Base-by-base conservation (phyloP, 768 basidiomycete species). In the Pisolithus orientalis region DNA sequence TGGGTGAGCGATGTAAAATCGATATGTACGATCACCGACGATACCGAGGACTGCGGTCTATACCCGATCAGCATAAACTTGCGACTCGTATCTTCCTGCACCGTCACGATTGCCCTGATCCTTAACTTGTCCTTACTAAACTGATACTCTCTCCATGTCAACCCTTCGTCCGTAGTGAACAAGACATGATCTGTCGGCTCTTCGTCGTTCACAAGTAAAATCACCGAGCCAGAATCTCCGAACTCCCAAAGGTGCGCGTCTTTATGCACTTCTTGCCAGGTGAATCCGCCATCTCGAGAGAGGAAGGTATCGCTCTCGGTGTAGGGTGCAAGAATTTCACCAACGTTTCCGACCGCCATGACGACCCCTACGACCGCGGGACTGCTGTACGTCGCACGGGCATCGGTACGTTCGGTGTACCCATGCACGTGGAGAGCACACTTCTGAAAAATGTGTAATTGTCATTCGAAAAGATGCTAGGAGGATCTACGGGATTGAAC, bases 181-280 rank as follows among this genome's bases (percentile, higher is more conserved):
- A 94, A 66, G 42, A 98, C 79, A 55, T 88, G 85, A 61, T 96
- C 89, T 3, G 90, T 94, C 0, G 94, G 81, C 53, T 87, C 87
- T 65, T 98, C 95, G 66, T 99, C 96, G 67, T 98, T 97, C 42
- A 83, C 92, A 72, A 99, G 86, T 59, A 99, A 75, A 34, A 98
- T 77, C 52, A 99, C 77, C 1, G 94, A 94, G 5, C 96, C 96
- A 0, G 91, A 95, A 71, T 98, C 96, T 28, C 95, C 95, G 60
- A 95, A 98, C 65, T 94, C 94, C 93, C 92, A 99, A 38, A 97
- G 76, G 64, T 98, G 89, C 0, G 96, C 95, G 58, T 95, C 94
- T 66, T 99, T 99, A 74, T 94, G 94, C 0, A 99, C 87, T 71
- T 99, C 96, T 65, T 96, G 84, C 96, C 96, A 99, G 0, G 90